Percentiles rank a stretch among this genome's conserved stretches.
Conservation (phyloP, 192 early-diverging fungal genomes). For the Podila verticillata region DNA sequence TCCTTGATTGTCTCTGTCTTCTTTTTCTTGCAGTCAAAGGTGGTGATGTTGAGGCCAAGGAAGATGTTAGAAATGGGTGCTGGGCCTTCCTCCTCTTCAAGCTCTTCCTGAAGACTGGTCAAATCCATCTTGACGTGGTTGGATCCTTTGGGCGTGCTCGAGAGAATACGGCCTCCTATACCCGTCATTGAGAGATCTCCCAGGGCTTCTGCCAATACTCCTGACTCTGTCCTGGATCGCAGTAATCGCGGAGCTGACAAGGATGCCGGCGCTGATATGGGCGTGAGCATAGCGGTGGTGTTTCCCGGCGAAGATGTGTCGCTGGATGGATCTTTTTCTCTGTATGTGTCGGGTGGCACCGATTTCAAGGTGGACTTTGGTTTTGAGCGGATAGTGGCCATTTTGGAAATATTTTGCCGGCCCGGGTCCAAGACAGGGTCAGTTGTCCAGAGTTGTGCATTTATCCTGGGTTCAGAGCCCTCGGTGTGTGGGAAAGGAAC, state of each 20-base stretch:
- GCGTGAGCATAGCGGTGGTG: background rate
- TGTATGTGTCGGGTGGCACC: background rate
- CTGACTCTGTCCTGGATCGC: slow-evolving; percentile 18
- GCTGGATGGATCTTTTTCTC: background rate
- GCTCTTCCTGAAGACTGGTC: background rate
- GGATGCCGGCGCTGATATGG: slow-evolving; percentile 6
- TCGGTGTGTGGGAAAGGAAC: slow-evolving; percentile 42
- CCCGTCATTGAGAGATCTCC: slow-evolving; percentile 21
- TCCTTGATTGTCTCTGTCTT: slow-evolving; percentile 2
- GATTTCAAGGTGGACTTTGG: background rate
- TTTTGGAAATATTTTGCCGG: background rate
- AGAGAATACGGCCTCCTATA: background rate
- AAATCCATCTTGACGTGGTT: background rate
- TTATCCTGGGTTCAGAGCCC: slow-evolving; percentile 4
- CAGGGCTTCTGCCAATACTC: slow-evolving; percentile 29
- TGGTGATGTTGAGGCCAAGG: slow-evolving; percentile 28
- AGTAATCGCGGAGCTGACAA: background rate
- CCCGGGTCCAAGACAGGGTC: background rate
- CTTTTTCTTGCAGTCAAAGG: slow-evolving; percentile 13
- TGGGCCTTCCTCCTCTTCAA: slow-evolving; percentile 6
- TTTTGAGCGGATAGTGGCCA: background rate
- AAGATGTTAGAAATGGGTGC: slow-evolving; percentile 19
- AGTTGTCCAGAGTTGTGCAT: slow-evolving; percentile 26
- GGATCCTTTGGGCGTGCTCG: background rate
- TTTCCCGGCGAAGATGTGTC: background rate